A percentile compares a stretch with the other conserved stretches of the same genome.
These are phyloP conservation scores for Priceomyces carsonii DNA, from an alignment of 805 yeast genomes.

Conservation along the genomic window DNA sequence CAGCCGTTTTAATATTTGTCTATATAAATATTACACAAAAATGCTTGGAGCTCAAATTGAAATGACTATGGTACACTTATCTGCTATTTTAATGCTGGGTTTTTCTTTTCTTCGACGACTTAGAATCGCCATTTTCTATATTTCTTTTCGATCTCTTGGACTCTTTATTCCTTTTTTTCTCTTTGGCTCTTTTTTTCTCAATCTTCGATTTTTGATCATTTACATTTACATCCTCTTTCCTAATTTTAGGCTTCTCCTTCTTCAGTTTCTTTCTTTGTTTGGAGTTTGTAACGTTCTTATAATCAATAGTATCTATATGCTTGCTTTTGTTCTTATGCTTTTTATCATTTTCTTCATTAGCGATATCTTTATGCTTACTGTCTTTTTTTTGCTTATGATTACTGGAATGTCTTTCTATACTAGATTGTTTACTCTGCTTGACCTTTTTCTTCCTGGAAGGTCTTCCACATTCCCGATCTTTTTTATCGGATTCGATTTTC, in stretches of 20 bases:
- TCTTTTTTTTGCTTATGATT: not conserved
- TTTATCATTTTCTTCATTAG: slow-evolving; percentile 1
- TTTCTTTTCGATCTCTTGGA: not conserved
- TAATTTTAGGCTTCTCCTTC: slow-evolving; percentile 11
- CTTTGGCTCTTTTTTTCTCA: slow-evolving; percentile 10
- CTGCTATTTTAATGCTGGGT: too few relatives aligned
- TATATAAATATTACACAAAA: too few relatives aligned
- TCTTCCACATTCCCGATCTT: not conserved
- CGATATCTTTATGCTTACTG: not conserved
- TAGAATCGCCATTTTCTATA: too few relatives aligned
- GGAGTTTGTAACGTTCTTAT: not conserved
- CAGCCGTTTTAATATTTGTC: too few relatives aligned
- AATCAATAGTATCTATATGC: too few relatives aligned
- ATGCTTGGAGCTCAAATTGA: too few relatives aligned
- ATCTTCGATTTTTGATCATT: slow-evolving; percentile 13
- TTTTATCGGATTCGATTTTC: slow-evolving; percentile 1
- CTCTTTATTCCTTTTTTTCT: slow-evolving; percentile 8
- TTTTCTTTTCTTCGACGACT: too few relatives aligned
- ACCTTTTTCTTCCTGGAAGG: too few relatives aligned
- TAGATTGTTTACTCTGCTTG: not conserved
- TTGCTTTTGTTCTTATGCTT: too few relatives aligned
- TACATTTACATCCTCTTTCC: slow-evolving; percentile 15
- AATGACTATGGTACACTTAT: too few relatives aligned
- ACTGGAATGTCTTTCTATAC: slow-evolving; percentile 13
- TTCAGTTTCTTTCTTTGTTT: slow-evolving; percentile 9